A percentile compares a stretch with the other conserved stretches of the same genome.
These are phyloP conservation scores for Vigna radiata DNA, from an alignment of 306 rosid genomes.

Conservation along the genomic window DNA sequence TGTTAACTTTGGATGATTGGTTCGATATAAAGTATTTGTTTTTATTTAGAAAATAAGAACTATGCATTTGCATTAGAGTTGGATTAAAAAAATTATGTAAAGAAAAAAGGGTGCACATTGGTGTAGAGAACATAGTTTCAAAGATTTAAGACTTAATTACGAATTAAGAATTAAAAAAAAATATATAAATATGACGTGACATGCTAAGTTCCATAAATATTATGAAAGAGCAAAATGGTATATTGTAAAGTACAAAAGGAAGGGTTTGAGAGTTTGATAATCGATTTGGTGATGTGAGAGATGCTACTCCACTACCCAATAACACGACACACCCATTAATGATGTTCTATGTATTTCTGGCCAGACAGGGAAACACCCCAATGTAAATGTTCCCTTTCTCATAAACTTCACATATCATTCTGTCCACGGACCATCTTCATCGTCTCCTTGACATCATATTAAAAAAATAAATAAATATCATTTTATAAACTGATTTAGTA, in stretches of 20 bases:
- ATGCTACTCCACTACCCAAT: background rate
- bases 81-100: too few relatives aligned
- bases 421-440: slow-evolving; percentile 1
- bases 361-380: slow-evolving; percentile 34
- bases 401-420: slow-evolving; percentile 39
- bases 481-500: too few relatives aligned
- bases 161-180: background rate
- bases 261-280: background rate
- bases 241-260: slow-evolving; percentile 18
- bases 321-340: slow-evolving; percentile 24
- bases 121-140: too few relatives aligned
- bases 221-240: background rate
- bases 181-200: background rate
- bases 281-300: slow-evolving; percentile 22
- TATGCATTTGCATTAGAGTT: too few relatives aligned
- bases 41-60: too few relatives aligned
- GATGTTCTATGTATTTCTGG: background rate
- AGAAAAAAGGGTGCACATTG: too few relatives aligned
- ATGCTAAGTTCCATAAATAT: background rate
- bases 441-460: background rate
- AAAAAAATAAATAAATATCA: too few relatives aligned
- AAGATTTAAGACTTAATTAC: too few relatives aligned
- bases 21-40: too few relatives aligned
- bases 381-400: slow-evolving; percentile 28
- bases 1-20: too few relatives aligned